phyloP scores from a whole-genome alignment of 768 basidiomycete species.

The button mushroom (Agaricus bisporus) region DNA sequence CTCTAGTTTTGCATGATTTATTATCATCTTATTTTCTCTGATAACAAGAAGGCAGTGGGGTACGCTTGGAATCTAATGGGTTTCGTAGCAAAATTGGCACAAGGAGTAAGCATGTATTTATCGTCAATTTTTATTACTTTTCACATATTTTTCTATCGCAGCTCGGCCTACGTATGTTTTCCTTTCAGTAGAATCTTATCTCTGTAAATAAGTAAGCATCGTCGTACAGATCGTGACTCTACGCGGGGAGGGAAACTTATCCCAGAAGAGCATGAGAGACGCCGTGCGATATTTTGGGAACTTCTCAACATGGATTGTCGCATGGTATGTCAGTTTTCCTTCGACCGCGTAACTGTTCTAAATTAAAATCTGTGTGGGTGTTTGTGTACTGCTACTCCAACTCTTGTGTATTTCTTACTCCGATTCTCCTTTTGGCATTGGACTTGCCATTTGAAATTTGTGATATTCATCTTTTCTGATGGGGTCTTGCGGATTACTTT shows the following conservation, averaged over 20 bases:
- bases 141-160: constrained; percentile 18
- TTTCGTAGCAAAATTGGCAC: constrained; percentile 65
- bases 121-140: not conserved
- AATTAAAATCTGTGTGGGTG: not conserved
- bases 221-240: constrained; percentile 55
- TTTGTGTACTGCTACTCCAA: constrained; percentile 11
- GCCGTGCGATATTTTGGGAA: constrained; percentile 70
- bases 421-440: not conserved
- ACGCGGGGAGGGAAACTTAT: constrained; percentile 52
- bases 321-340: constrained; percentile 32
- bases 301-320: constrained; percentile 66
- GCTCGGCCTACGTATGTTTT: constrained; percentile 61
- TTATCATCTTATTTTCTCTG: constrained; percentile 70
- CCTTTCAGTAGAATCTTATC: constrained; percentile 8
- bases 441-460: not conserved
- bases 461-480: not conserved
- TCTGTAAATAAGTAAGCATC: constrained; percentile 9
- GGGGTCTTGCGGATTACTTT: not conserved
- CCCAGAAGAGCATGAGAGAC: constrained; percentile 67
- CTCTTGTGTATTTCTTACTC: not conserved
- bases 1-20: constrained; percentile 60
- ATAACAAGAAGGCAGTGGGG: constrained; percentile 65
- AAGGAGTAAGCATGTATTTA: constrained; percentile 44
- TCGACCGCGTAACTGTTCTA: not conserved
- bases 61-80: constrained; percentile 78